Percentiles rank a stretch among this genome's conserved stretches.
Conservation (phyloP, 2,329 filamentous ascomycete species). For the Fusarium begoniae region DNA sequence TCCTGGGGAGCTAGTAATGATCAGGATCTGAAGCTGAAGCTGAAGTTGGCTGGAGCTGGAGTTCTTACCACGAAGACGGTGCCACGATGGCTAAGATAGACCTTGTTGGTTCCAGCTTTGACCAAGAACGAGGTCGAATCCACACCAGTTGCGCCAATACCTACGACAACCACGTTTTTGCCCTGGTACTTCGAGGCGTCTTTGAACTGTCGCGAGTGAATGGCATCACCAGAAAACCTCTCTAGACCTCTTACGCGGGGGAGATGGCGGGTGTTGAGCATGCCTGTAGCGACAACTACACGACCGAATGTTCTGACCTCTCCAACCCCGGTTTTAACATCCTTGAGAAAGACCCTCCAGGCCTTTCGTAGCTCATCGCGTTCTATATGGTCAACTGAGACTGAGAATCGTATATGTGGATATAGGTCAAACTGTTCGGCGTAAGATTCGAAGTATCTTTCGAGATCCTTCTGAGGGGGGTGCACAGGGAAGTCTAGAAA, state of each 20-base stretch:
- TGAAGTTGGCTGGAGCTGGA: no score
- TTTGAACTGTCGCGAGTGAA: conserved; percentile 53
- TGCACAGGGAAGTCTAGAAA: conserved; percentile 35
- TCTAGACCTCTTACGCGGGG: conserved; percentile 51
- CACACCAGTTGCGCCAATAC: conserved; percentile 52
- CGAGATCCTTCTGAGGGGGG: conserved; percentile 41
- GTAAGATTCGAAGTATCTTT: conserved; percentile 47
- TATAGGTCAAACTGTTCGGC: conserved; percentile 44
- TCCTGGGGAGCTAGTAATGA: conserved; percentile 33
- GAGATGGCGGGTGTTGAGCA: conserved; percentile 46
- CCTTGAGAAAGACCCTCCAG: conserved; percentile 45
- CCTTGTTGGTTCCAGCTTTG: conserved; percentile 46
- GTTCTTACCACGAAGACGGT: conserved; percentile 39
- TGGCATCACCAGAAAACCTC: conserved; percentile 50
- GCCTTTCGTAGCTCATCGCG: conserved; percentile 38
- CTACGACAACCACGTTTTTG: conserved; percentile 57
- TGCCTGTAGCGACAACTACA: conserved; percentile 48
- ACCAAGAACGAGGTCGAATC: conserved; percentile 45
- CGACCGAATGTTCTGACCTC: conserved; percentile 47
- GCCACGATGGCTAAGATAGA: conserved; percentile 55
- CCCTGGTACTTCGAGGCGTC: conserved; percentile 46
- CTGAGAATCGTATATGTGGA: conserved; percentile 42
- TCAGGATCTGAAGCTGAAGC: conserved; percentile 1
- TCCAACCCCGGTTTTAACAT: conserved; percentile 31
- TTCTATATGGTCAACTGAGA: conserved; percentile 37